Base-by-base conservation (phyloP, 1,284 basidiomycete species). In the Quambalaria eucalypti region DNA sequence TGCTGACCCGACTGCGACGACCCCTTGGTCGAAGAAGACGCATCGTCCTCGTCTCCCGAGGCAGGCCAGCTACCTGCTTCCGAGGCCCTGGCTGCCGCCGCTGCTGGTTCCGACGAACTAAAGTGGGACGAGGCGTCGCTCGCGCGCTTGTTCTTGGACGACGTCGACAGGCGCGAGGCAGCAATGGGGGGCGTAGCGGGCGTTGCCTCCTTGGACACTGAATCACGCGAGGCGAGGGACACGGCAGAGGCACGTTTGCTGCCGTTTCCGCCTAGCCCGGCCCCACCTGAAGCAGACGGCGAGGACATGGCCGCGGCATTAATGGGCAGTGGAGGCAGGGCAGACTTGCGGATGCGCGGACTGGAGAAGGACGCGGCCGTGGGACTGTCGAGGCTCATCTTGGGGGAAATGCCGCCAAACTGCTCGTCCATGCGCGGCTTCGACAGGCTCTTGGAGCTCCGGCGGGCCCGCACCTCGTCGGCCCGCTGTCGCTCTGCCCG, bases 321-420 rank as follows among this genome's bases (percentile, higher is more conserved):
- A 21, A 21, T 44, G 19, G 68, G 68, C 44, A 69, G 31, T 0
- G 68, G 68, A 3, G 68, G 68, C 26, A 69, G 48, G 40, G 61
- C 61, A 23, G 66, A 61, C 9, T 65, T 57, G n/a, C 63, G 60
- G 28, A 57, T 16, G 3, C 66, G 54, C 14, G 68, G 68, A 29
- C 66, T 68, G 10, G 66, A 52, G 25, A 64, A 66, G 38, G 53
- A 21, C 6, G 64, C 53, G 19, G 55, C 52, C 31, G 57, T 57
- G 5, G 40, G 52, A 47, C 56, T 58, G 10, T 59, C 57, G 19
- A 26, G 19, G 40, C 40, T 42, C 10, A 26, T 26, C 19, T 46
- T 46, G n/a, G 42, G 42, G 4, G 42, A 46, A 5, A 46, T 23
- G 25, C 4, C 25, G 4, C 5, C 42, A 46, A 19, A 5, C 36